Conservation (phyloP, 768 basidiomycete genomes). For the Tephrocybe rancida region DNA sequence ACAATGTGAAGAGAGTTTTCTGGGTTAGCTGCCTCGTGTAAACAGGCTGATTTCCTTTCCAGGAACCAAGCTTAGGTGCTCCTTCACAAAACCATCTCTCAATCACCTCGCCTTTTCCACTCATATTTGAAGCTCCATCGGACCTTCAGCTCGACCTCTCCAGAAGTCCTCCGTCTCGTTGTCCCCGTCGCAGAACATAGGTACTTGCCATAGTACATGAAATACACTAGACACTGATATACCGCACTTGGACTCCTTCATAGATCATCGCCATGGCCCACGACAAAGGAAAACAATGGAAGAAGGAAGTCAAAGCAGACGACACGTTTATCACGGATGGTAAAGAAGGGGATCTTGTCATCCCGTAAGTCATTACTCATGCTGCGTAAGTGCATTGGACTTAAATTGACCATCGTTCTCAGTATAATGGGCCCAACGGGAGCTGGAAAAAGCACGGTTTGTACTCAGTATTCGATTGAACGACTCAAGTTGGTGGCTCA, state of each 20-base stretch:
- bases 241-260: no score
- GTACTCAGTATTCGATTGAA: background rate
- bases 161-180: no score
- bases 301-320: background rate
- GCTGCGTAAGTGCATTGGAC: background rate
- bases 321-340: background rate
- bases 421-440: background rate
- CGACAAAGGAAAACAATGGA: background rate
- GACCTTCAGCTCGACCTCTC: no score
- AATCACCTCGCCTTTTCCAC: no score
- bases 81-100: background rate
- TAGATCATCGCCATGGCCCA: background rate
- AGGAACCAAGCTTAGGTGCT: no score
- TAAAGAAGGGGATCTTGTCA: background rate
- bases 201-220: no score
- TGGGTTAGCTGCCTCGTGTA: background rate
- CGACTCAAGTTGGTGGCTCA: background rate
- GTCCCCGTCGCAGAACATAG: no score
- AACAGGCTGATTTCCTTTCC: background rate
- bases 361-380: background rate
- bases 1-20: background rate
- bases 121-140: background rate
- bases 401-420: background rate
- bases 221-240: no score
- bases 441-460: conserved; percentile 2